These are phyloP conservation scores for Fusarium xylarioides DNA, from an alignment of 2,329 filamentous ascomycete genomes.

Conservation along the genomic window DNA sequence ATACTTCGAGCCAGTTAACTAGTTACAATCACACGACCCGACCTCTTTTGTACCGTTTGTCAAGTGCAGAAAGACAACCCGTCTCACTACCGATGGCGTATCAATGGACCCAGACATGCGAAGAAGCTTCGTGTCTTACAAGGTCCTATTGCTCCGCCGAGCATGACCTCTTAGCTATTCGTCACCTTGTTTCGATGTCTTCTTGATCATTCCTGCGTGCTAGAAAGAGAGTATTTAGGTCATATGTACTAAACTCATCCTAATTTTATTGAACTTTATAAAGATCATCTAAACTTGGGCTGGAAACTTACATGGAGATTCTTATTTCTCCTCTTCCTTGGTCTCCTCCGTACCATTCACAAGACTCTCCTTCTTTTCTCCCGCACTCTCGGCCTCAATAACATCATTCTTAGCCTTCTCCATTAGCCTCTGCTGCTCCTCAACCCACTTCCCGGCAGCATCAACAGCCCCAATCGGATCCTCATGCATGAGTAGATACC, in stretches of 20 bases:
- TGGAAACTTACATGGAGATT: not conserved
- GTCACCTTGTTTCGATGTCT: too few species aligned
- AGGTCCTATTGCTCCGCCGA: too few species aligned
- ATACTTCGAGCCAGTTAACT: too few species aligned
- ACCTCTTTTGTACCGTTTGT: too few species aligned
- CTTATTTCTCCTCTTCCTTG: not conserved
- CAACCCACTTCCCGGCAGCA: constrained; percentile 6
- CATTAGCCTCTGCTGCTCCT: not conserved
- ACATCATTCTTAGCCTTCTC: not conserved
- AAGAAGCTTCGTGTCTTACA: too few species aligned
- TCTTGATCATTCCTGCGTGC: too few species aligned
- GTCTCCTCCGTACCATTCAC: not conserved
- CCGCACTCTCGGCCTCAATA: not conserved
- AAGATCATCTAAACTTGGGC: not conserved
- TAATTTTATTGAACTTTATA: not conserved
- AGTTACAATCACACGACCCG: too few species aligned
- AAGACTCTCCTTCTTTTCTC: not conserved
- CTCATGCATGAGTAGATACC: constrained; percentile 24
- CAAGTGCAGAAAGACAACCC: too few species aligned
- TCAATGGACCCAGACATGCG: too few species aligned
- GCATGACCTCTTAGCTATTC: too few species aligned
- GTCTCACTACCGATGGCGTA: too few species aligned
- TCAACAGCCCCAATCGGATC: constrained; percentile 15
- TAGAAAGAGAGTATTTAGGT: not conserved
- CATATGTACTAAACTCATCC: not conserved